phyloP scores from a whole-genome alignment of 768 basidiomycete species.

The Mycena venus region DNA sequence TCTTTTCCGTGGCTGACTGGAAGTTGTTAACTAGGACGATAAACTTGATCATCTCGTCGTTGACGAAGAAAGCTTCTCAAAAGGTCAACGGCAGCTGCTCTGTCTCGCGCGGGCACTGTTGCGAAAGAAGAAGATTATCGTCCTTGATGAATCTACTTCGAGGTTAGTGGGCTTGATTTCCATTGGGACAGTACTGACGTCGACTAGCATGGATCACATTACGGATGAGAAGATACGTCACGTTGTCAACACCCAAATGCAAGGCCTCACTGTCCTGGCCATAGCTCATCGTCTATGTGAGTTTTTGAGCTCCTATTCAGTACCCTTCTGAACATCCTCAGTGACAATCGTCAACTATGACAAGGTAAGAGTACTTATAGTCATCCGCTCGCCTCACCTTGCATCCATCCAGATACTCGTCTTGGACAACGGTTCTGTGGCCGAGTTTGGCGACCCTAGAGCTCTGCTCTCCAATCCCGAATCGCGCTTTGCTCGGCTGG shows the following conservation, averaged over 20 bases:
- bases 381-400: background rate
- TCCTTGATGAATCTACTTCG: conserved; percentile 28
- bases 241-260: conserved; percentile 26
- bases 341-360: conserved; percentile 28
- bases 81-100: conserved; percentile 27
- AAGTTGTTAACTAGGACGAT: conserved; percentile 1
- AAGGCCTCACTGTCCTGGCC: conserved; percentile 24
- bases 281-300: conserved; percentile 29
- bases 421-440: conserved; percentile 17
- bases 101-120: conserved; percentile 26
- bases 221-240: conserved; percentile 28
- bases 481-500: conserved; percentile 26
- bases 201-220: conserved; percentile 27
- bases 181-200: background rate
- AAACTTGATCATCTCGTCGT: conserved; percentile 26
- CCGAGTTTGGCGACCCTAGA: conserved; percentile 19
- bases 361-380: background rate
- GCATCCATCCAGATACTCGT: conserved; percentile 17
- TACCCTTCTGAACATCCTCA: background rate
- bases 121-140: conserved; percentile 21
- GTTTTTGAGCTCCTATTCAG: background rate
- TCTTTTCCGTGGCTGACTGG: background rate
- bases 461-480: conserved; percentile 18
- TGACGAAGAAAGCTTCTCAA: conserved; percentile 30
- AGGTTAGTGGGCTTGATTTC: background rate